phyloP scores from a whole-genome alignment of 2,329 filamentous ascomycete genomes.

The Pseudophaeomoniella oleicola region DNA sequence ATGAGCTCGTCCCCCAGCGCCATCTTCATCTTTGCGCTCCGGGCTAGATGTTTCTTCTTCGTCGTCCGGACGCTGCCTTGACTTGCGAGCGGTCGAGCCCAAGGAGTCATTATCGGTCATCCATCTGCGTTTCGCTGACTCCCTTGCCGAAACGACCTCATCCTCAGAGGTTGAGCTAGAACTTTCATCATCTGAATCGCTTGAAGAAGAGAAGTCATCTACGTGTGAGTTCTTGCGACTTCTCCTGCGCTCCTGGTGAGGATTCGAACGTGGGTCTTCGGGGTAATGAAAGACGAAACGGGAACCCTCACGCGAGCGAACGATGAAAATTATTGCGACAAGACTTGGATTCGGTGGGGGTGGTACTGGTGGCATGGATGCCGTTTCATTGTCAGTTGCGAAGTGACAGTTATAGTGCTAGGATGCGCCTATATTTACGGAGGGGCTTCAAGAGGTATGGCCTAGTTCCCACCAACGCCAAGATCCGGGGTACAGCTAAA shows the following conservation, averaged over 20 bases:
- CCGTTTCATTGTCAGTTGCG: background rate
- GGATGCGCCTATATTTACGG: background rate
- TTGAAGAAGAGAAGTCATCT: conserved; percentile 15
- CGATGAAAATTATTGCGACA: conserved; percentile 58
- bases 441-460: too few relatives aligned
- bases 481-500: background rate
- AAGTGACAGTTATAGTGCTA: background rate
- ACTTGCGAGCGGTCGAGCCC: background rate
- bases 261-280: conserved; percentile 27
- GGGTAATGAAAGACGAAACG: conserved; percentile 81
- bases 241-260: conserved; percentile 19
- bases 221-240: conserved; percentile 13
- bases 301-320: conserved; percentile 63
- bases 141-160: conserved; percentile 3
- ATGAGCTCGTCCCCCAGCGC: conserved; percentile 9
- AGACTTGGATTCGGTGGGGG: conserved; percentile 40
- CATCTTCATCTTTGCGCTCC: conserved; percentile 7
- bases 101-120: background rate
- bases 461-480: background rate
- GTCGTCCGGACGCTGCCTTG: conserved; percentile 6
- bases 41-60: conserved; percentile 11
- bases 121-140: background rate
- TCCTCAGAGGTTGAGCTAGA: conserved; percentile 1
- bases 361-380: conserved; percentile 28
- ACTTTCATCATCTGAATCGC: conserved; percentile 4